Percentiles rank a stretch among this genome's conserved stretches.
These are phyloP conservation scores for Hyparrhenia diplandra DNA, from an alignment of 176 grass and related monocot species.

Conservation along the genomic window DNA sequence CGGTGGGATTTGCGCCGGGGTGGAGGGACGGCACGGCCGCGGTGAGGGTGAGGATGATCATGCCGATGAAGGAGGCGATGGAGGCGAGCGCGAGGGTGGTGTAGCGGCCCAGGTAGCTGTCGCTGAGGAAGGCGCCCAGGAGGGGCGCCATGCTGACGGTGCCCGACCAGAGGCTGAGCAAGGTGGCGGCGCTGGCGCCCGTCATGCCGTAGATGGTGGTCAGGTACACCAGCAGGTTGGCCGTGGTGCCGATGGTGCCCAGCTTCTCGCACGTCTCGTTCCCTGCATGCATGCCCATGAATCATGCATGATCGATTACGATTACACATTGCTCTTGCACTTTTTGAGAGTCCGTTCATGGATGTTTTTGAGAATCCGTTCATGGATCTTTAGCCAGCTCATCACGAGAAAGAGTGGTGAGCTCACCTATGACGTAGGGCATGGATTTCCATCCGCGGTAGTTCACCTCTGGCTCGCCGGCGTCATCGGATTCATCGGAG, in stretches of 20 bases:
- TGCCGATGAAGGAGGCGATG: constrained; percentile 55
- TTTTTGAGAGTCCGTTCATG: too few species aligned
- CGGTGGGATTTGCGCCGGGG: neutral
- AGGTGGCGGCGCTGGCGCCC: constrained; percentile 37
- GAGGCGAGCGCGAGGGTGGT: constrained; percentile 44
- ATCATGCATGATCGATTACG: too few species aligned
- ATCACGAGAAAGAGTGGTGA: too few species aligned
- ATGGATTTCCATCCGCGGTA: constrained; percentile 75
- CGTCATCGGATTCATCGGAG: neutral
- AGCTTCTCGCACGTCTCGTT: constrained; percentile 92
- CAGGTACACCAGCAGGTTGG: constrained; percentile 78
- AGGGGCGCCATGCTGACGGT: constrained; percentile 57
- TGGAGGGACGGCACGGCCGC: constrained; percentile 49
- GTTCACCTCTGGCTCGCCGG: neutral
- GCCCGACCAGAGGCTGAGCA: constrained; percentile 55
- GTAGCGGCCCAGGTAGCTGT: constrained; percentile 80
- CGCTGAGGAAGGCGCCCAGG: constrained; percentile 68
- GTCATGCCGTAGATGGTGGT: constrained; percentile 65
- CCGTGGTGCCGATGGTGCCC: constrained; percentile 51
- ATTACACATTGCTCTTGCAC: too few species aligned
- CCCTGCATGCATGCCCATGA: neutral
- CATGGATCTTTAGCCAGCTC: too few species aligned
- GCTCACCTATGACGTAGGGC: constrained; percentile 69
- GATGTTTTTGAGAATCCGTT: too few species aligned
- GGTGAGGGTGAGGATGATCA: constrained; percentile 71